Evolutionary conservation across 108 stramenopile genomes (phyloP), one percentile per base, ranked within the genome.

Genomic region (Nannochloropsis oceanica): DNA sequence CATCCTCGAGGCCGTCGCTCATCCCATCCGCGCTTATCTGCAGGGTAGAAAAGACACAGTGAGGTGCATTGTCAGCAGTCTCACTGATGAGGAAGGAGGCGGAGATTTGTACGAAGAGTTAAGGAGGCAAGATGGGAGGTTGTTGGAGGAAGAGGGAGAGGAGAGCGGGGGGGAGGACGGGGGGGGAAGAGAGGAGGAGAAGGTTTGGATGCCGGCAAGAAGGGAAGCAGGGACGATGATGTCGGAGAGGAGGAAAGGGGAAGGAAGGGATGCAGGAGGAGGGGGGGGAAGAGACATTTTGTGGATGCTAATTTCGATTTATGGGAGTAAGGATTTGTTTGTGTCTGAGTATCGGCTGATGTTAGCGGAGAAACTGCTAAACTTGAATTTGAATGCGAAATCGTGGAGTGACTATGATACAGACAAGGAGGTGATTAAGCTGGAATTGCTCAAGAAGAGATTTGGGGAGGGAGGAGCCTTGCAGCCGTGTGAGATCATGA

Each of bases 281-380:
- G 83, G 79, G 43, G 79, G 43, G 27, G 59, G 90, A 13, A 44
- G 88, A 2, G 97, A 99, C 89, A 95, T 99, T 80, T 90, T 99
- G 26, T 91, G 94, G 80, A 95, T 97, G 93, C 93, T 99, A 11
- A 96, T 99, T 26, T 94, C 95, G 22, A 97, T 99, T 80, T 99
- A 97, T 89, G 98, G 98, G 9, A 96, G 95, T 88, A 97, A 97
- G 92, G 97, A 97, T 84, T 88, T 97, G 27, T 99, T 99, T 89
- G 96, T 97, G 20, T 93, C 95, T 87, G 98, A 99, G 89, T 99
- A 97, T 89, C 86, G 97, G 44, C 87, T 94, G 84, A 95, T 98
- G 96, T 89, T 99, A 81, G 96, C 96, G 8, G 97, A 97, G 88
- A 99, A 97, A 89, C 91, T 97, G n/a, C 89, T 98, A 43, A 44